These are phyloP conservation scores for Hebeloma cylindrosporum DNA, from an alignment of 768 basidiomycete species.

Conservation along the genomic window DNA sequence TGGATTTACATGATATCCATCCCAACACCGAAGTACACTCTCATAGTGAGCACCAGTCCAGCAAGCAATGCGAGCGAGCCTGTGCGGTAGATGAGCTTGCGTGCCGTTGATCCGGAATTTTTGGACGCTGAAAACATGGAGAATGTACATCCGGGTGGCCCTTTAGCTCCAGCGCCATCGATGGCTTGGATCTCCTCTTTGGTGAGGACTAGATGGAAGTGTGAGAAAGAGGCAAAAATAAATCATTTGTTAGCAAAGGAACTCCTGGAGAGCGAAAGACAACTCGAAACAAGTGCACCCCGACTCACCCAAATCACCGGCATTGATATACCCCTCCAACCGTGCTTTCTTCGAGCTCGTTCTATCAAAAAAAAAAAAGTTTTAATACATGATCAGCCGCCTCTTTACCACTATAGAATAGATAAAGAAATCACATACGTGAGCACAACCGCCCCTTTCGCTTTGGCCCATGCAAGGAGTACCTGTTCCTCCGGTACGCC, in stretches of 20 bases:
- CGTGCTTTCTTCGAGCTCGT: conserved; percentile 66
- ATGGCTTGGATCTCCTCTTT: conserved; percentile 52
- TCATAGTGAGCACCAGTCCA: too few species aligned
- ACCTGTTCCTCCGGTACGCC: conserved; percentile 64
- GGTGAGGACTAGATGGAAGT: conserved; percentile 41
- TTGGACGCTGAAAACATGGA: too few species aligned
- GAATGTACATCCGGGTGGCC: too few species aligned
- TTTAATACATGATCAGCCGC: not conserved
- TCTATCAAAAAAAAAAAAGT: conserved; percentile 29
- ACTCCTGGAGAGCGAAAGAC: not conserved
- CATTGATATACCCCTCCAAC: conserved; percentile 31
- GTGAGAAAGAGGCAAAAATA: conserved; percentile 1
- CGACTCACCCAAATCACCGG: conserved; percentile 12
- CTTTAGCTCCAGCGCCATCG: conserved; percentile 54
- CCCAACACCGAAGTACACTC: too few species aligned
- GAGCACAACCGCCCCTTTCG: conserved; percentile 64
- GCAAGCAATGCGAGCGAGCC: too few species aligned
- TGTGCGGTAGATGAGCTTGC: too few species aligned
- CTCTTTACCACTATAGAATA: not conserved
- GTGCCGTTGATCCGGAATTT: too few species aligned
- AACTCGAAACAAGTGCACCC: not conserved
- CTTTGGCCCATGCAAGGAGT: conserved; percentile 69
- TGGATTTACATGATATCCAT: too few species aligned
- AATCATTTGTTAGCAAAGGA: too few species aligned
- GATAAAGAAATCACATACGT: conserved; percentile 40